Evolutionary conservation across 345 rosid genomes (phyloP), one percentile per base, ranked within the genome.

Genomic region (Toxicodendron radicans): DNA sequence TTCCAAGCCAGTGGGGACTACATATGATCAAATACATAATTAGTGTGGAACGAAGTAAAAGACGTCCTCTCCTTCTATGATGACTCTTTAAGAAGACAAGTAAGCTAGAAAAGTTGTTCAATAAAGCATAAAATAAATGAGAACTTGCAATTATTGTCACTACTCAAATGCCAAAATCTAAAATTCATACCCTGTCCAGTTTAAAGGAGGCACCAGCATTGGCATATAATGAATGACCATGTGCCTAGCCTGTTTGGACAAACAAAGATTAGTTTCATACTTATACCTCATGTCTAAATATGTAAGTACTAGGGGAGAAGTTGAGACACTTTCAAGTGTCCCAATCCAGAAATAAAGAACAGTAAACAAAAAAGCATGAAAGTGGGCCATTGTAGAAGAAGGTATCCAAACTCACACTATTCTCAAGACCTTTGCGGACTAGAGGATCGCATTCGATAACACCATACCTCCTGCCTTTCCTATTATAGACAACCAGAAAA

Each of bases 201-300:
- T 88, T 81, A 75, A 35, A 24, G 99, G 98, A 72, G 99, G 97
- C 73, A 96, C 81, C 79, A 96, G 68, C 99, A 96, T 96, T 52
- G 99, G 99, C 95, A 96, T 86, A 79, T 96, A 93, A 76, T 98
- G 98, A 76, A 96, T 90, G 79, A 96, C 97, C 98, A 93, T 93
- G 83, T 93, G 97, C 79, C 93, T 88, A 62, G 97, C 99, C 99
- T 96, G 96, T 52, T 79, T 49, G 43, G 63, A 79, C 45, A 63
- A 74, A 74, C 13, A 71, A 64, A 75, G 75, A 76, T 64, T 57
- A 67, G 77, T 66, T 63, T 68, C 73, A 70, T 66, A 69, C 63
- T 73, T 58, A 56, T 54, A 67, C 38, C 27, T 43, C 58, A 74
- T 48, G 43, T 24, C 67, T 68, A 61, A 38, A 78, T 46, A 77